A percentile compares a stretch with the other conserved stretches of the same genome.
Conservation (phyloP, 805 yeast species). For the Candida krabiensis region DNA sequence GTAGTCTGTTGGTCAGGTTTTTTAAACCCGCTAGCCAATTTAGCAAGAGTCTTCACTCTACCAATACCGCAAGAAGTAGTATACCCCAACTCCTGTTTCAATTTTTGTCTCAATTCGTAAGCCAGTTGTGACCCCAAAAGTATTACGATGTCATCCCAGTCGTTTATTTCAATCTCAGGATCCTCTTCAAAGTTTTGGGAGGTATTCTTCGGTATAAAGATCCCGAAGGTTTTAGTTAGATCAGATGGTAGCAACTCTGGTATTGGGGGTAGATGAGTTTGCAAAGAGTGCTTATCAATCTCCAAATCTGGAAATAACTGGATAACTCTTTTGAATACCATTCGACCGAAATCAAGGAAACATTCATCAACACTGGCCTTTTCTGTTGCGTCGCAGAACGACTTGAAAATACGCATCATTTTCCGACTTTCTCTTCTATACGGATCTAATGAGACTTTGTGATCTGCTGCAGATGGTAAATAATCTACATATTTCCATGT, state of each 20-base stretch:
- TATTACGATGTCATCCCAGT: constrained; percentile 83
- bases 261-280: constrained; percentile 43
- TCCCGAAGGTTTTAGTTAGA: constrained; percentile 32
- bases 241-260: constrained; percentile 37
- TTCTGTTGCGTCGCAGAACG: constrained; percentile 69
- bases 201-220: constrained; percentile 21
- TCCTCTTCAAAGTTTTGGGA: constrained; percentile 23
- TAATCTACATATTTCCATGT: constrained; percentile 74
- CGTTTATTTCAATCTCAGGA: constrained; percentile 28
- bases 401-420: constrained; percentile 63
- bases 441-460: constrained; percentile 89
- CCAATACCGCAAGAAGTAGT: constrained; percentile 91
- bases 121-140: constrained; percentile 66
- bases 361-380: constrained; percentile 97
- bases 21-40: constrained; percentile 78
- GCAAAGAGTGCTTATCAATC: constrained; percentile 7
- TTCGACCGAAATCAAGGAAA: constrained; percentile 77
- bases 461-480: constrained; percentile 56
- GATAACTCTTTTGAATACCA: constrained; percentile 46
- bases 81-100: constrained; percentile 62
- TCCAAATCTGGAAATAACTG: constrained; percentile 48
- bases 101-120: constrained; percentile 49
- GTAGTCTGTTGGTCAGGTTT: constrained; percentile 90
- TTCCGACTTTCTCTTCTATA: constrained; percentile 85
- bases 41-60: constrained; percentile 74